Evolutionary conservation across 352 stramenopile genomes (phyloP), one percentile per base, ranked within the genome.

Genomic region (Phytopythium chamaehyphon): DNA sequence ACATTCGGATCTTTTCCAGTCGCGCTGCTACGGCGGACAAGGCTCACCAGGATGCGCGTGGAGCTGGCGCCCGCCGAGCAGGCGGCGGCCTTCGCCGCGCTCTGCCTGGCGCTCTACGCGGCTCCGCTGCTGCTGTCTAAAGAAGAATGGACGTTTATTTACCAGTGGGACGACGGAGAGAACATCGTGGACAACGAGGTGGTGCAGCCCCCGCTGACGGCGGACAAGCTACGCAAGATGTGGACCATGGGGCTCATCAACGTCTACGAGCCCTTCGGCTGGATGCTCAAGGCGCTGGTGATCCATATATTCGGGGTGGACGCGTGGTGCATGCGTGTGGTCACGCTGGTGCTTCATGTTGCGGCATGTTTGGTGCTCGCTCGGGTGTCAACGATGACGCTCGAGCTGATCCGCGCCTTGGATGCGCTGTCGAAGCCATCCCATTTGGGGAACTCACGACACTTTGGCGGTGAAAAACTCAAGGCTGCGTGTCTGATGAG

Each of bases 231-330:
- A 38, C 50, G 52, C 28, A 3, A 40, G 24, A 88, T 90, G 74
- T 67, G 72, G 50, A 76, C 60, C 6, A 66, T 77, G 58, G 61
- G 45, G 18, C 71, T 68, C 28, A 73, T 88, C 64, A 88, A 87
- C 51, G 74, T 87, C 11, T 88, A 81, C 57, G 74, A 88, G 38
- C 74, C 79, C 6, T 63, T 90, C 18, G 66, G 73, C 14, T 90
- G 76, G 79, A 23, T 88, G 11, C 54, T 86, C 28, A 90, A 90
- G 54, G 70, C 74, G 11, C 3, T 74, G 2, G 55, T 87, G 21
- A 65, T 66, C 38, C 58, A 71, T 6, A 4, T 57, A 8, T 37
- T 51, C 0, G 78, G 71, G 1, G 45, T 82, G 10, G 46, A 84
- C 43, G 55, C 78, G 33, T 70, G 66, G 60, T 46, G 47, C 11